Evolutionary conservation across 352 stramenopile genomes (phyloP).

Genomic region (Phytopythium boreale): DNA sequence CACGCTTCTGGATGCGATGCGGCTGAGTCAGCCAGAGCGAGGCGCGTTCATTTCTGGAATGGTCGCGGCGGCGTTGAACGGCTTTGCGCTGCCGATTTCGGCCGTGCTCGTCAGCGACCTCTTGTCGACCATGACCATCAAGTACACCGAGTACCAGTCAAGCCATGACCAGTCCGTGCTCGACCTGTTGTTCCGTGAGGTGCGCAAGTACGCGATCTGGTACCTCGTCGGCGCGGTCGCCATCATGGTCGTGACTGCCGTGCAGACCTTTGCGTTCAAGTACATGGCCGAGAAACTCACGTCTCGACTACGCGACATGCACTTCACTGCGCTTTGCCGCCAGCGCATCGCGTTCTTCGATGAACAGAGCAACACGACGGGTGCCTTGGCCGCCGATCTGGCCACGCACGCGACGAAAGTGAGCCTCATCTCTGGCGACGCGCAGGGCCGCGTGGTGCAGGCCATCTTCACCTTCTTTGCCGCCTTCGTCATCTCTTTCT

Average conservation of each 20-base stretch:
- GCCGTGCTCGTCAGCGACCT: conserved; percentile 24
- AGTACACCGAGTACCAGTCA: conserved; percentile 22
- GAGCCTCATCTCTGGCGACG: conserved; percentile 33
- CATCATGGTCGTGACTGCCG: conserved; percentile 9
- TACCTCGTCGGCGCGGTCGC: conserved; percentile 26
- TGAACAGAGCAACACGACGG: conserved; percentile 41
- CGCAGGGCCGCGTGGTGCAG: conserved; percentile 42
- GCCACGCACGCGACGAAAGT: conserved; percentile 45
- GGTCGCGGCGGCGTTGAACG: conserved; percentile 19
- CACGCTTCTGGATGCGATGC: conserved; percentile 14
- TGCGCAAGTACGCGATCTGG: conserved; percentile 19
- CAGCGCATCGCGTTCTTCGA: conserved; percentile 75
- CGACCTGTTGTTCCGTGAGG: conserved; percentile 20
- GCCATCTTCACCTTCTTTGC: conserved; percentile 38
- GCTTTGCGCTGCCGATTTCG: conserved; percentile 21
- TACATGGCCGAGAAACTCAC: conserved; percentile 44
- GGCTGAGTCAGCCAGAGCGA: conserved; percentile 21
- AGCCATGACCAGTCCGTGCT: conserved; percentile 14
- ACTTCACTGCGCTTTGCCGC: conserved; percentile 33
- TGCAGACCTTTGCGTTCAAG: conserved; percentile 34
- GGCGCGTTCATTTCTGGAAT: conserved; percentile 23
- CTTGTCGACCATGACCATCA: conserved; percentile 21
- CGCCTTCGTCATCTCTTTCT: conserved; percentile 42
- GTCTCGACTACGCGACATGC: conserved; percentile 29
- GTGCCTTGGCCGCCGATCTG: conserved; percentile 65